These are phyloP conservation scores for Yamadazyma spencermartinsiae DNA, from an alignment of 1,139 yeast genomes.

Conservation along the genomic window DNA sequence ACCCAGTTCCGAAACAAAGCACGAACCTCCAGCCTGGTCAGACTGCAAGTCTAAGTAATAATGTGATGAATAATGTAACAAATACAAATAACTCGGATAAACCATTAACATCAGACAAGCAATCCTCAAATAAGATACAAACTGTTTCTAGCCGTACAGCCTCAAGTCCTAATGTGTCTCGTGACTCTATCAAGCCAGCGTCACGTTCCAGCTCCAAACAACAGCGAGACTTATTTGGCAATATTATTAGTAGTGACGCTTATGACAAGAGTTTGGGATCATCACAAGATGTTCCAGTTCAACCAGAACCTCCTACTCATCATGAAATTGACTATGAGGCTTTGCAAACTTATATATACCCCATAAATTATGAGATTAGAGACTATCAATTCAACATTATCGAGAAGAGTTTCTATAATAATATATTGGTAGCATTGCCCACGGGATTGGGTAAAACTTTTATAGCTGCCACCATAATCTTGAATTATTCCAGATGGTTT, in stretches of 20 bases:
- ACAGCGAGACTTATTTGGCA: slow-evolving; percentile 14
- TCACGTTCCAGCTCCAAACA: slow-evolving; percentile 4
- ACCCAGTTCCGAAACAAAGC: no score
- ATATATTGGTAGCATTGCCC: slow-evolving; percentile 86
- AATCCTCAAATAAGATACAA: background rate
- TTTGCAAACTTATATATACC: slow-evolving; percentile 65
- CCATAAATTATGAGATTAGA: slow-evolving; percentile 79
- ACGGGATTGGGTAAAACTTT: slow-evolving; percentile 98
- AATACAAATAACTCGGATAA: background rate
- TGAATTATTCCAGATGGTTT: slow-evolving; percentile 87
- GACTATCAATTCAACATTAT: slow-evolving; percentile 89
- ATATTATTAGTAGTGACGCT: slow-evolving; percentile 3
- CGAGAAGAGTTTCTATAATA: slow-evolving; percentile 66
- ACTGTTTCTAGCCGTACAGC: background rate
- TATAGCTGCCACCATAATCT: slow-evolving; percentile 91
- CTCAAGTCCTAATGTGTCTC: background rate
- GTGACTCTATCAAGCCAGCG: background rate
- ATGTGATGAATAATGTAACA: background rate
- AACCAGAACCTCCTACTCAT: slow-evolving; percentile 43
- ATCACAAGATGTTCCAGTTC: background rate
- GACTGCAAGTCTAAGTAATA: background rate
- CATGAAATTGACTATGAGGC: slow-evolving; percentile 47
- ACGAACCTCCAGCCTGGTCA: background rate
- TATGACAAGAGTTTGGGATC: background rate
- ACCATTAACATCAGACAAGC: background rate